phyloP scores from a whole-genome alignment of 1,284 basidiomycete species.

The Ganoderma sp. region DNA sequence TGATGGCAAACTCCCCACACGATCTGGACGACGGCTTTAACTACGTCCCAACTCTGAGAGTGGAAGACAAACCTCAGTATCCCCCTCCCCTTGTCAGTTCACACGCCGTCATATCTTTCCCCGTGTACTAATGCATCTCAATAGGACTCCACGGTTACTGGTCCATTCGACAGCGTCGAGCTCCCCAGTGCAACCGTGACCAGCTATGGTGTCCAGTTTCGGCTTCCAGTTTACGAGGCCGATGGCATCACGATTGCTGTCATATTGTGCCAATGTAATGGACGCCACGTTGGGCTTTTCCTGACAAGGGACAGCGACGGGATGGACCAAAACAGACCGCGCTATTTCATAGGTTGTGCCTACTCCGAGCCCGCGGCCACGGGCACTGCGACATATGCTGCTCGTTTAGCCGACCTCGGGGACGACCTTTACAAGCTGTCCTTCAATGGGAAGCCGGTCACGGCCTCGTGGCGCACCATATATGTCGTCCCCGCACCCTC shows the following conservation, averaged over 20 bases:
- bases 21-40: background rate
- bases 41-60: background rate
- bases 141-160: background rate
- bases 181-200: background rate
- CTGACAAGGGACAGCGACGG: background rate
- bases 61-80: background rate
- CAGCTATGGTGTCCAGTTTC: background rate
- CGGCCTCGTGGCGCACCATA: background rate
- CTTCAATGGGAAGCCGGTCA: background rate
- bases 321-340: background rate
- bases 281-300: background rate
- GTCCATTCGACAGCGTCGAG: background rate
- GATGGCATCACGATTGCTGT: constrained; percentile 7
- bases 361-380: background rate
- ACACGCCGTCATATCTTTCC: background rate
- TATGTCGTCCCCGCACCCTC: background rate
- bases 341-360: background rate
- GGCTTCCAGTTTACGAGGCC: constrained; percentile 1
- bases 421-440: background rate
- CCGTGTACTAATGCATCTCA: background rate
- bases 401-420: background rate
- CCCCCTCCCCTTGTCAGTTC: background rate
- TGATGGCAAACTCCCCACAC: background rate
- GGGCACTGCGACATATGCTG: background rate
- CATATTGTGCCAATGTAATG: background rate